Evolutionary conservation across 306 rosid species (phyloP).

Genomic region (Lagenaria siceraria): DNA sequence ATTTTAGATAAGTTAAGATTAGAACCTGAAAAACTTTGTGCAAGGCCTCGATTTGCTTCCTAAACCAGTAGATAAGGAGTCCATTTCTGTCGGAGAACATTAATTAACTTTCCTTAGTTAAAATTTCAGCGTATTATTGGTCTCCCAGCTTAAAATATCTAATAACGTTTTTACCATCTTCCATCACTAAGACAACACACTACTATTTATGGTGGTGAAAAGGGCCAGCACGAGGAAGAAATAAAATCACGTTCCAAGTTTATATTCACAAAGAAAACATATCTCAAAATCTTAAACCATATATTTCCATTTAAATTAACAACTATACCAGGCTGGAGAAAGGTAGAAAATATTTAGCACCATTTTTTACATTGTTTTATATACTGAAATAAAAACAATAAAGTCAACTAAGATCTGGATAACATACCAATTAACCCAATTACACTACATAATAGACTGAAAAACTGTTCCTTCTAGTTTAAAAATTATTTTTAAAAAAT

Average conservation of each 20-base stretch:
- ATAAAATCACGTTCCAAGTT: neutral
- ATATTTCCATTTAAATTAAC: neutral
- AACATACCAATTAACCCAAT: neutral
- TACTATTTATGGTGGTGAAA: neutral
- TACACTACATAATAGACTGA: neutral
- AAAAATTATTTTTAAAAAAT: neutral
- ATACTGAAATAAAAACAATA: neutral
- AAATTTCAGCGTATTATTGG: conserved; percentile 29
- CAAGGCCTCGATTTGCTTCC: conserved; percentile 99
- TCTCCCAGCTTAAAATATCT: conserved; percentile 31
- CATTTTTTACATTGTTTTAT: neutral
- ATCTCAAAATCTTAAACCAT: neutral
- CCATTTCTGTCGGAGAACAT: conserved; percentile 91
- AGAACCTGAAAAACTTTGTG: conserved; percentile 99
- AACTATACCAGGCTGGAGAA: neutral
- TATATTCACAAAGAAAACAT: neutral
- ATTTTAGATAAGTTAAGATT: conserved; percentile 86
- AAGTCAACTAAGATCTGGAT: neutral
- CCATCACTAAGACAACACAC: neutral
- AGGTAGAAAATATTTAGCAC: neutral
- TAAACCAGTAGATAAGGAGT: conserved; percentile 71
- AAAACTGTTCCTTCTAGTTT: neutral
- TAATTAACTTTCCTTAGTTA: conserved; percentile 75
- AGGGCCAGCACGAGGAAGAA: neutral
- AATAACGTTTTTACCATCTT: conserved; percentile 13